Evolutionary conservation across 73 alveolate species (phyloP), one percentile per base, ranked within the genome.

Genomic region (Stentor coeruleus): DNA sequence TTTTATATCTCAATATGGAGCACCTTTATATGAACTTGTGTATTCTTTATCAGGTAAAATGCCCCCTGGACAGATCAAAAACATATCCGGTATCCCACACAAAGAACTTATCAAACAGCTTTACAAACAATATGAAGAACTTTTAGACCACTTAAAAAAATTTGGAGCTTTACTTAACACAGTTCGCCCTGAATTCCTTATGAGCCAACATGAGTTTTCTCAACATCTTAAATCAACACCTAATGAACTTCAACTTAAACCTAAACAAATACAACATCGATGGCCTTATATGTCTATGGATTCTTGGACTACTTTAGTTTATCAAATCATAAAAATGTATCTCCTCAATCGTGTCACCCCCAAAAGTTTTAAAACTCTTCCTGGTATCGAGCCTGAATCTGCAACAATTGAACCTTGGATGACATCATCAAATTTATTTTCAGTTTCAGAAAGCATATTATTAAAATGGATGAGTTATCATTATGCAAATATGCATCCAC

Each of bases 141-240:
- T 97, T 39, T 93, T 97, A 40, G 90, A 97, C 81, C 91, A 92
- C 89, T 87, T 97, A 66, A 96, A 97, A 85, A 94, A 90, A 38
- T 93, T 94, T 81, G 99, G 99, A 37, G 99, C 99, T 42, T 92
- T 94, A 41, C 89, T 97, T 35, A 95, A 95, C 76, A 97, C 98
- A 58, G 97, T 97, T 15, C 86, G 98, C 42, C 99, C 99, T 3
- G 98, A 97, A 85, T 95, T 93, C 85, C 88, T 97, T 59, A 92
- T 97, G 6, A 86, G 93, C 77, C 84, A 92, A 35, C 72, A 91
- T 81, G 97, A 94, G 81, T 90, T 87, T 75, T 86, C 90, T 84
- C 81, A 84, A 33, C 84, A 81, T 82, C 58, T 87, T 3, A 87
- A 87, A 39, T 75, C 91, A 39, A 42, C 80, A 0, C 91, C 93